Conservation (phyloP, 2,329 filamentous ascomycete genomes). For the Colletotrichum limetticola region DNA sequence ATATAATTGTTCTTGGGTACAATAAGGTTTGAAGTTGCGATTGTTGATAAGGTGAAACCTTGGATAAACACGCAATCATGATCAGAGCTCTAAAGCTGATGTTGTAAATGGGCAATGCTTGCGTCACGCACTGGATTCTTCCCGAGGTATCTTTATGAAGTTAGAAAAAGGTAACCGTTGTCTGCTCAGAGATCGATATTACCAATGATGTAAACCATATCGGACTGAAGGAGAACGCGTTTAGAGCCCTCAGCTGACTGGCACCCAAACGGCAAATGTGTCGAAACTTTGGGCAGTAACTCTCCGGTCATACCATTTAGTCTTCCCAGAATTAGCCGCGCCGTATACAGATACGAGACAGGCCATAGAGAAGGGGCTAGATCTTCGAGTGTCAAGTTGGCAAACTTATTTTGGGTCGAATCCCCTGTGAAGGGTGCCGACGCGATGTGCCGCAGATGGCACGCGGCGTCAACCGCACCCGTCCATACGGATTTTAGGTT, state of each 20-base stretch:
- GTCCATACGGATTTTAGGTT: neutral
- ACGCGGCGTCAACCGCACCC: neutral
- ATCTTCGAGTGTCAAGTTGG: neutral
- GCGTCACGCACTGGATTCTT: too few relatives aligned
- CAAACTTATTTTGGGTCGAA: neutral
- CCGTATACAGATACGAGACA: neutral
- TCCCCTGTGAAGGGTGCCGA: neutral
- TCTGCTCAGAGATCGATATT: neutral
- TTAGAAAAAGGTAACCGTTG: neutral
- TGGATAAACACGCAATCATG: too few relatives aligned
- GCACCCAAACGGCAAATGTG: neutral
- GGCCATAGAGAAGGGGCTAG: neutral
- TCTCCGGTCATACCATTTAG: neutral
- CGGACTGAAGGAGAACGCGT: neutral
- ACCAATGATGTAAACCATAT: neutral
- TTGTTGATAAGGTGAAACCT: too few relatives aligned
- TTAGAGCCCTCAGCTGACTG: neutral
- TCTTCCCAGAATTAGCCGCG: neutral
- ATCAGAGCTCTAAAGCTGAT: too few relatives aligned
- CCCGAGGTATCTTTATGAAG: too few relatives aligned
- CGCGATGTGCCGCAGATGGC: neutral
- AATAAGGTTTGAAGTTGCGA: too few relatives aligned
- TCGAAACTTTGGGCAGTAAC: neutral
- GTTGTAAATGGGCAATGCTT: too few relatives aligned
- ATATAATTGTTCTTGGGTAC: too few relatives aligned